Conservation (phyloP, 495 filamentous ascomycete genomes). For the Daldinia bambusicola region DNA sequence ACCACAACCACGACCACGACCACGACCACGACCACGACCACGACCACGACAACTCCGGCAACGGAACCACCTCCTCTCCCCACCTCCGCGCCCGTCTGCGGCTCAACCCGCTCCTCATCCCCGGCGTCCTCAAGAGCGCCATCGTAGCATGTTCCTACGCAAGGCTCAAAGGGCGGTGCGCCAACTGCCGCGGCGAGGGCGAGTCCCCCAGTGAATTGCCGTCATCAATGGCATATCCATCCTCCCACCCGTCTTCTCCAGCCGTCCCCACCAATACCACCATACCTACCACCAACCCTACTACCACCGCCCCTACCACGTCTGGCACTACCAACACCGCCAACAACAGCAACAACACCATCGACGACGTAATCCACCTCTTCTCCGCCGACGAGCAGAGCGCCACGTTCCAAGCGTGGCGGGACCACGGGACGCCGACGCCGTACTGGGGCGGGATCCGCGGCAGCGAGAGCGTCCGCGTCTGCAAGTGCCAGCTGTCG, state of each 20-base stretch:
- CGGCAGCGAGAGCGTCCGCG: conserved; percentile 17
- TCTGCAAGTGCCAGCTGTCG: conserved; percentile 46
- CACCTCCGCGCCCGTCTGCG: conserved; percentile 14
- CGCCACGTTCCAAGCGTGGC: conserved; percentile 38
- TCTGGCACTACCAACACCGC: too few species aligned
- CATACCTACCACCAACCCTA: not conserved
- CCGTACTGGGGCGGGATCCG: conserved; percentile 44
- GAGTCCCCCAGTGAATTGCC: not conserved
- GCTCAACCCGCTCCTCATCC: conserved; percentile 47
- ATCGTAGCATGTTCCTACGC: conserved; percentile 48
- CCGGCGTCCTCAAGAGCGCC: conserved; percentile 49
- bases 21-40: too few species aligned
- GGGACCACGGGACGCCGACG: conserved; percentile 30
- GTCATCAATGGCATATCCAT: too few species aligned
- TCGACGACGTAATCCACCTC: conserved; percentile 33
- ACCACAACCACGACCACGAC: too few species aligned
- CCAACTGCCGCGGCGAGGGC: conserved; percentile 30
- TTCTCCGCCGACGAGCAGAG: conserved; percentile 35
- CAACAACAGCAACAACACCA: too few species aligned
- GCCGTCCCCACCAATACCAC: not conserved
- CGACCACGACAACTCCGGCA: too few species aligned
- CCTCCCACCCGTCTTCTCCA: too few species aligned
- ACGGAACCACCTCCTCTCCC: not conserved
- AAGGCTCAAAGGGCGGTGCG: conserved; percentile 37
- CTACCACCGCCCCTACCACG: not conserved